Base-by-base conservation (phyloP, 805 yeast species). In the Cyberlindnera nakhonratchasimensis region DNA sequence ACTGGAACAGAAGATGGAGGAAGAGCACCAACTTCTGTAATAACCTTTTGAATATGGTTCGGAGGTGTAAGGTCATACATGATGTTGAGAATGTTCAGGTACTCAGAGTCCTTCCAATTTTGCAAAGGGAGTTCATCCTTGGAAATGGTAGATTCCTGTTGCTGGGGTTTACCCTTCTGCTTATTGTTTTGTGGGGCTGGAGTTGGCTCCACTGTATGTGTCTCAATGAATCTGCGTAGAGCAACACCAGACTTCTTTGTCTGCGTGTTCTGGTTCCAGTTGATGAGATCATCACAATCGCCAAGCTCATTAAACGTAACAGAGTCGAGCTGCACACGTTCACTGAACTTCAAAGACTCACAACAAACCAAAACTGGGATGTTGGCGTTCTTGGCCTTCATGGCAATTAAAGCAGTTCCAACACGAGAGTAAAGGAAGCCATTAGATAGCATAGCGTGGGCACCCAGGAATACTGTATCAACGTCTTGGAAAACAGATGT, bases 1-100 rank as follows among this genome's bases (percentile, higher is more conserved):
- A 93, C 98, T 21, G 99, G 99, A 44, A 93, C 98, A 2, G 98
- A 88, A n/a, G 95, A 85, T 32, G 99, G 96, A 10, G 99, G 99
- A 52, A 93, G 72, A 3, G 96, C 87, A 22, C 99, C 99, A 50
- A 91, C 79, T 63, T 93, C 99, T 2, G 98, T 93, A 41, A 93
- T 88, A 45, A 93, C 88, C 68, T 93, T 93, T 62, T 91, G 90
- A 56, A 93, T 87, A 58, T 85, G 86, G 53, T 82, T 86, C 12
- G 96, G 95, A 26, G 96, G 97, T 1, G 98, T 91, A 54, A 93
- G 72, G 65, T 93, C 99, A 63, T 87, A 93, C 75, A 93, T 75
- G 50, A 93, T 80, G 58, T 88, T 88, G 57, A 90, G 77, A 21
- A 88, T 75, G 63, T 82, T 84, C 56, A 88, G 71, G 47, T 70